Base-by-base conservation (phyloP, 495 filamentous ascomycete species). In the Penicillium malachiteum region DNA sequence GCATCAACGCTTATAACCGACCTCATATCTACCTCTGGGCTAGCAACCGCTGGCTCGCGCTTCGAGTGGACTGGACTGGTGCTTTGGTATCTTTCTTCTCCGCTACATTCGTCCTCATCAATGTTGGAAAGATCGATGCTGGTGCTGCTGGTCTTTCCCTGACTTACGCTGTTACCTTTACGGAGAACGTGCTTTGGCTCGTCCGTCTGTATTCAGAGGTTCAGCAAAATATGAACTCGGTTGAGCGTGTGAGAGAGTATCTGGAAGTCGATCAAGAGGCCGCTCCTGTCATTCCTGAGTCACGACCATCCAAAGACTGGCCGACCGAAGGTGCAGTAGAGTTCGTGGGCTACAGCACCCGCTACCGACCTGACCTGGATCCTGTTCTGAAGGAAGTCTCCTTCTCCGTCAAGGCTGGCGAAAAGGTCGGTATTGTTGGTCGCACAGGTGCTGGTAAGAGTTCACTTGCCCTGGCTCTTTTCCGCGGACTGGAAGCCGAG, bases 171-270 rank as follows among this genome's bases (percentile, higher is more conserved):
- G 91, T 99, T 47, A 94, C 91, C 0, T 99, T 99, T 62, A 96
- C 91, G 1, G 95, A 97, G 67, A 97, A 97, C 55, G 86, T 99
- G 14, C 78, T 99, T 14, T 99, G 95, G 95, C 86, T 97, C 52
- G 92, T 97, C 26, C 84, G 95, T 17, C 79, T 97, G n/a, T 99
- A 97, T 63, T 87, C 93, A 0, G 80, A 89, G 64, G 96, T 97
- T 62, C 95, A 99, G 69, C 95, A 97, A 73, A 97, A 96, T 71
- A 97, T 99, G 95, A 99, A 99, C 73, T 93, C 92, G 1, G 92
- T 99, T n/a, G 95, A 99, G 73, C 87, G 95, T 51, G 88, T 99
- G 60, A 90, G 92, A 66, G 94, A 99, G 71, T 99, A 97, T 63
- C 83, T 99, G 10, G 92, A 97, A 31, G 88, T 97, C 3, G 94